Evolutionary conservation across 2,329 filamentous ascomycete genomes (phyloP).

Genomic region (Xylariaceae sp.): DNA sequence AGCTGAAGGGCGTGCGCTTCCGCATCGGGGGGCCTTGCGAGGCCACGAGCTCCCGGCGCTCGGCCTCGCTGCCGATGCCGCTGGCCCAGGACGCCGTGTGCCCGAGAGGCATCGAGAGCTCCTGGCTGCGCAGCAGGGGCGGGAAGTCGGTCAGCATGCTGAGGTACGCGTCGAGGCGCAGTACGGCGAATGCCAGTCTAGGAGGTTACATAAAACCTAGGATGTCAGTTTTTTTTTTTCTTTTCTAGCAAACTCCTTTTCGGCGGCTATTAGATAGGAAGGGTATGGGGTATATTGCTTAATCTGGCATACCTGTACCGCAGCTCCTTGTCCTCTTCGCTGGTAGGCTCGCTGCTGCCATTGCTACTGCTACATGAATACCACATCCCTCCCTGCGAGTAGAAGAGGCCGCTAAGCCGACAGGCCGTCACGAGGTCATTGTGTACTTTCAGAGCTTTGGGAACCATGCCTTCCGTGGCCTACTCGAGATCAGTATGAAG

Average conservation of each 20-base stretch:
- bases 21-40: constrained; percentile 8
- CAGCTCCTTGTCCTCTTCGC: constrained; percentile 16
- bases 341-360: background rate
- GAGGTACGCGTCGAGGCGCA: constrained; percentile 24
- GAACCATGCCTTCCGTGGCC: constrained; percentile 18
- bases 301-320: constrained; percentile 17
- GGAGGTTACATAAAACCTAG: constrained; percentile 5
- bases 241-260: no score
- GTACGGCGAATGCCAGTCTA: constrained; percentile 20
- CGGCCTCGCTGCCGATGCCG: constrained; percentile 21
- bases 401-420: constrained; percentile 19
- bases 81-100: no score
- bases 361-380: constrained; percentile 8
- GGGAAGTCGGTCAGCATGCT: constrained; percentile 19
- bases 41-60: constrained; percentile 11
- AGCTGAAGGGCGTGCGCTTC: constrained; percentile 12
- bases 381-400: constrained; percentile 14
- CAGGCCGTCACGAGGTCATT: constrained; percentile 19
- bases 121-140: constrained; percentile 20
- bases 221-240: background rate
- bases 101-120: constrained; percentile 23
- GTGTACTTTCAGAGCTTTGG: constrained; percentile 19
- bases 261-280: no score
- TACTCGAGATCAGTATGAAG: constrained; percentile 1
- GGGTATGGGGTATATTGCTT: background rate